Evolutionary conservation across 257 asterid genomes (phyloP), one percentile per base, ranked within the genome.

Genomic region (Solanum arcanum): DNA sequence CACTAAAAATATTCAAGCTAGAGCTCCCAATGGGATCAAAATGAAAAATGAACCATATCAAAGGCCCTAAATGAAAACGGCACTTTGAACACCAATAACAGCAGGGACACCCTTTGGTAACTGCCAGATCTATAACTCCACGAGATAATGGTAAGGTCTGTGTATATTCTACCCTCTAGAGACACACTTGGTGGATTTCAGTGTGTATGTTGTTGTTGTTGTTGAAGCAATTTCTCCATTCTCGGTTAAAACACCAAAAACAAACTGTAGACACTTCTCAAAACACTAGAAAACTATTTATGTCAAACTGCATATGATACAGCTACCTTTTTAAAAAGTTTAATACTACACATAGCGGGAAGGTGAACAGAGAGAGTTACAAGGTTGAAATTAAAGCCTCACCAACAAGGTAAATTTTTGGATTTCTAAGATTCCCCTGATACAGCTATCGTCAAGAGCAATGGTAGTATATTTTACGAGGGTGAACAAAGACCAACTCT

Each of bases 41-140:
- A 95, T 64, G 98, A 95, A 91, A 97, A 96, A 78, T 92, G 98
- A 42, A 96, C 95, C 98, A 96, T 95, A 91, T 96, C 95, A 86
- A 96, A 96, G 83, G 98, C 98, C 89, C 92, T 87, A 35, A 98
- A 93, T 52, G 98, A 98, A 90, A 93, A 96, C 5, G 99, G 96
- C 93, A 93, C 91, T 90, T 90, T 94, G 86, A 94, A 96, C 99
- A 89, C 98, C 98, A 76, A 96, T 95, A 46, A 94, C 97, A 89
- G 98, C 95, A 76, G 98, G 99, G 29, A 95, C 98, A 21, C 27
- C 25, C 94, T 91, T 93, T 95, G 83, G 94, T 93, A 91, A 95
- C 89, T 90, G 92, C 96, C 88, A 94, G 41, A 49, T 98, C 98
- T 87, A 95, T 94, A 75, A 95, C 62, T 52, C 23, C 23, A 6